Evolutionary conservation across 148 eudicot species (phyloP).

Genomic region (Rheum nobile): DNA sequence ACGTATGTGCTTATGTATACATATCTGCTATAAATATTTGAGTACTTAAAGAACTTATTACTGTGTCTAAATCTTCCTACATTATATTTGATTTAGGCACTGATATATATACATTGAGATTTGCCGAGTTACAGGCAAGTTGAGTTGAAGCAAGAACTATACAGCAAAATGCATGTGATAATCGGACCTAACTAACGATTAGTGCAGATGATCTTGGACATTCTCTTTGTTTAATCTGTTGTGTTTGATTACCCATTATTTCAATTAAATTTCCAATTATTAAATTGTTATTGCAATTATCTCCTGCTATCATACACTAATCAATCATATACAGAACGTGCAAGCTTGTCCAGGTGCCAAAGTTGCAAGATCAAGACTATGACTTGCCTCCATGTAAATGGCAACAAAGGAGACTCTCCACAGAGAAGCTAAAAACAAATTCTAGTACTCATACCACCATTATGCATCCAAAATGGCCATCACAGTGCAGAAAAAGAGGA

Average conservation of each 20-base stretch:
- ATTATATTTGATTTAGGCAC: neutral
- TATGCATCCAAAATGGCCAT: neutral
- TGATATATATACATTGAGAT: neutral
- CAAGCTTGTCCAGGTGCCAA: neutral
- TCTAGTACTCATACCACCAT: neutral
- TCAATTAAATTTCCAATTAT: neutral
- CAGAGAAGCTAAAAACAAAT: neutral
- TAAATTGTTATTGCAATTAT: neutral
- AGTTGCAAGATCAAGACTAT: neutral
- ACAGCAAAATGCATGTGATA: no score
- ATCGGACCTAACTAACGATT: no score
- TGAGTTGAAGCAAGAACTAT: no score
- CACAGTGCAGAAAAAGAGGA: neutral
- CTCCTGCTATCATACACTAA: neutral
- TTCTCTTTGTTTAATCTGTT: neutral
- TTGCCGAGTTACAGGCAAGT: no score
- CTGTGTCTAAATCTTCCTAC: neutral
- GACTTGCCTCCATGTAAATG: conserved; percentile 2
- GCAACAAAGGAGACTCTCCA: neutral
- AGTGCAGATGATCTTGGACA: neutral
- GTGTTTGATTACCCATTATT: neutral
- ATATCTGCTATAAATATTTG: neutral
- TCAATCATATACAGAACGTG: neutral
- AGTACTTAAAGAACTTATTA: neutral
- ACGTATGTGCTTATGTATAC: neutral